Conservation (phyloP, 2,329 filamentous ascomycete species). For the Helicocarpus griseus region DNA sequence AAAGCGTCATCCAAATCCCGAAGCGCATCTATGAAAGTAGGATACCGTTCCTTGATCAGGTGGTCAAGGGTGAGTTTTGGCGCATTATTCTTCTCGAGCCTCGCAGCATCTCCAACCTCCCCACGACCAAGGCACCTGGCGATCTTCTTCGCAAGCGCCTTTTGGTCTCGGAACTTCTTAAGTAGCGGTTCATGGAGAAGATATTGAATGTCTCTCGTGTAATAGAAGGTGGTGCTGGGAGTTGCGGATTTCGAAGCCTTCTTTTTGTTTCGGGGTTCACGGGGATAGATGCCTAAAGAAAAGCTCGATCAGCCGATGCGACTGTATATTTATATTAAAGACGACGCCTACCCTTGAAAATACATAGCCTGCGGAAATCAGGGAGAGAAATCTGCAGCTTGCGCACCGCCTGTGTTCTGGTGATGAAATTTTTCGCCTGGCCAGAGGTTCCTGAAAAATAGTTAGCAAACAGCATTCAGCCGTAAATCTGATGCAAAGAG, state of each 20-base stretch:
- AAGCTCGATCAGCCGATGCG: slow-evolving; percentile 10
- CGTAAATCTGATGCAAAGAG: slow-evolving; percentile 6
- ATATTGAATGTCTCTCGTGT: slow-evolving; percentile 95
- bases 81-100: slow-evolving; percentile 83
- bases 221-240: slow-evolving; percentile 82
- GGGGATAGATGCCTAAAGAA: slow-evolving; percentile 71
- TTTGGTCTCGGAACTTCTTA: slow-evolving; percentile 92
- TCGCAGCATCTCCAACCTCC: slow-evolving; percentile 78
- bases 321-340: background rate
- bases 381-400: slow-evolving; percentile 96
- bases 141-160: slow-evolving; percentile 96
- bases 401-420: slow-evolving; percentile 88
- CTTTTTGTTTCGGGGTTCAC: slow-evolving; percentile 93
- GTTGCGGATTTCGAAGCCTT: slow-evolving; percentile 89
- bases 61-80: slow-evolving; percentile 88
- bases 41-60: slow-evolving; percentile 95
- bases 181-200: slow-evolving; percentile 92
- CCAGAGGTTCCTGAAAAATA: slow-evolving; percentile 59
- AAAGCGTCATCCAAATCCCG: slow-evolving; percentile 93
- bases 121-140: slow-evolving; percentile 82
- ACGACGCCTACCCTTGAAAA: slow-evolving; percentile 68
- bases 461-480: slow-evolving; percentile 11
- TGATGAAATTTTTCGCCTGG: slow-evolving; percentile 97
- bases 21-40: slow-evolving; percentile 88
- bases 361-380: slow-evolving; percentile 96